Conservation (phyloP, 805 yeast species). For the Hanseniaspora nectarophila region DNA sequence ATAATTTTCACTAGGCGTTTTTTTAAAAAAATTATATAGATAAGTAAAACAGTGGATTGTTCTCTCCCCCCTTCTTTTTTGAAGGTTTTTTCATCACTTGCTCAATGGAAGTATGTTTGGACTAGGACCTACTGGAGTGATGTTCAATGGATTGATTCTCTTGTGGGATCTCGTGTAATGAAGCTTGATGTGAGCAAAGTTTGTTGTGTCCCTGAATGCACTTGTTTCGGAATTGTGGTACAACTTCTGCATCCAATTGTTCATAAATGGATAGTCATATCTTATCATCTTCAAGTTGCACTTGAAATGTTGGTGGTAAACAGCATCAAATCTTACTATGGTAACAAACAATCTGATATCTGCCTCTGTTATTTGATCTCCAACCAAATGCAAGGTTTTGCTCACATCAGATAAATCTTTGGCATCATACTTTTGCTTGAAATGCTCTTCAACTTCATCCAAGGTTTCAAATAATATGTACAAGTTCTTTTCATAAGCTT, state of each 20-base stretch:
- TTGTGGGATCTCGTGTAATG: constrained; percentile 84
- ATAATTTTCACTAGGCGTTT: too few species aligned
- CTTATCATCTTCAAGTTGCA: constrained; percentile 77
- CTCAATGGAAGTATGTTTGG: constrained; percentile 51
- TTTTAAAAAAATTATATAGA: too few species aligned
- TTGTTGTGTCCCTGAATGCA: constrained; percentile 66
- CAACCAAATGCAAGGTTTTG: constrained; percentile 38
- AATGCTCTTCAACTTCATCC: constrained; percentile 55
- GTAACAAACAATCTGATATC: constrained; percentile 83
- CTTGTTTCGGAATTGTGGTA: constrained; percentile 55
- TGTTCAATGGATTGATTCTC: constrained; percentile 65
- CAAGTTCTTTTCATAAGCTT: constrained; percentile 64
- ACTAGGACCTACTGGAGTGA: constrained; percentile 81
- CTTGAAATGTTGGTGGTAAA: constrained; percentile 90
- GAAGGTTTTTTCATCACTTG: neutral
- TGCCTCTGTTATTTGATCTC: constrained; percentile 70
- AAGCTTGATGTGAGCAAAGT: constrained; percentile 78
- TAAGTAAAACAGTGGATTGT: too few species aligned
- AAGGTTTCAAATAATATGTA: constrained; percentile 49
- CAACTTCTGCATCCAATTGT: constrained; percentile 68
- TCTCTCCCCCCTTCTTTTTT: too few species aligned
- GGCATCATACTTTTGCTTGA: constrained; percentile 34
- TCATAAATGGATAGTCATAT: constrained; percentile 60
- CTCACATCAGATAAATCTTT: constrained; percentile 21
- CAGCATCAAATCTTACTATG: constrained; percentile 81